Percentiles rank a stretch among this genome's conserved stretches.
Conservation (phyloP, 2,329 filamentous ascomycete genomes). For the Cladosporium velox region DNA sequence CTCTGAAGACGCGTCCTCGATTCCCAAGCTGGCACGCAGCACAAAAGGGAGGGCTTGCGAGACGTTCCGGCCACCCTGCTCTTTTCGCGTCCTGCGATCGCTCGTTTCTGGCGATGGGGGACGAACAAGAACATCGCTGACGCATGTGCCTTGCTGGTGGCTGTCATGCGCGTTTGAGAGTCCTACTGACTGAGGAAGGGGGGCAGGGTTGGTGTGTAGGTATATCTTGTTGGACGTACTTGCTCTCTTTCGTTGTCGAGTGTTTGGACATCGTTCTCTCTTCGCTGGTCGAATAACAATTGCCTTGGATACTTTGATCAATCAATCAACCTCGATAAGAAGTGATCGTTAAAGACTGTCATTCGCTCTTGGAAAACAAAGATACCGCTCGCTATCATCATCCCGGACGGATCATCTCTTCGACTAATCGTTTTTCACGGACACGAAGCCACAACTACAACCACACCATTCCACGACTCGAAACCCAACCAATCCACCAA, state of each 20-base stretch:
- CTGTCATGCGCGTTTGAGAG: conserved; percentile 18
- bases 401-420: neutral
- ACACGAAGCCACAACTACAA: neutral
- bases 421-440: neutral
- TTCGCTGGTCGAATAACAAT: conserved; percentile 4
- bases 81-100: neutral
- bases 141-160: neutral
- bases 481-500: neutral
- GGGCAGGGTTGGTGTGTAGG: neutral
- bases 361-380: neutral
- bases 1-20: neutral
- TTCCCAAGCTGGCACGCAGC: conserved; percentile 6
- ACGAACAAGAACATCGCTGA: neutral
- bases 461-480: neutral
- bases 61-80: conserved; percentile 9
- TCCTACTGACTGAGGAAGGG: neutral
- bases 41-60: conserved; percentile 18
- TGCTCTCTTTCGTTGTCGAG: neutral
- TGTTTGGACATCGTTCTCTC: neutral
- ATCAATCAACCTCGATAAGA: too few relatives aligned
- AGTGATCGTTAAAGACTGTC: too few relatives aligned
- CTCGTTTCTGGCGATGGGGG: neutral
- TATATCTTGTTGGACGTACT: conserved; percentile 1
- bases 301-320: neutral
- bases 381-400: neutral